Conservation (phyloP, 2,329 filamentous ascomycete genomes). For the Talaromyces piceae region DNA sequence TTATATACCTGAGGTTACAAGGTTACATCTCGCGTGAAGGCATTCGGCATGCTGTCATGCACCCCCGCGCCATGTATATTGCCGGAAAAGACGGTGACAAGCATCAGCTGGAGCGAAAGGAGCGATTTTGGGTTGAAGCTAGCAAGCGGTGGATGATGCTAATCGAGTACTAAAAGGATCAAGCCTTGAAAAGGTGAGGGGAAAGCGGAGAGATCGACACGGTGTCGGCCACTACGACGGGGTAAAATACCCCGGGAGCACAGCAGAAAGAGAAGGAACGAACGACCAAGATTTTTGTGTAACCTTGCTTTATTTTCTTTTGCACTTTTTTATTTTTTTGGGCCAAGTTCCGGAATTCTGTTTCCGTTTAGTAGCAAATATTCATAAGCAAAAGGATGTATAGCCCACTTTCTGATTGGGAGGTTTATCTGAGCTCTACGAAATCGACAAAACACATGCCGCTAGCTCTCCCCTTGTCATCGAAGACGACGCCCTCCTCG, state of each 20-base stretch:
- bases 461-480: conserved; percentile 33
- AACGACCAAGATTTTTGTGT: no score
- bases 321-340: no score
- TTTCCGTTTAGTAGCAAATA: no score
- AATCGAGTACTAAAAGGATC: neutral
- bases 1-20: neutral
- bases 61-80: neutral
- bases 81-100: neutral
- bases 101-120: neutral
- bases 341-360: no score
- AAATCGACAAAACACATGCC: conserved; percentile 29
- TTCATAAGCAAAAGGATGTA: no score
- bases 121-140: neutral
- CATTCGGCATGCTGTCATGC: no score
- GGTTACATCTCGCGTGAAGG: neutral
- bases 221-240: neutral
- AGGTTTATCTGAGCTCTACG: conserved; percentile 15
- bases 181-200: neutral
- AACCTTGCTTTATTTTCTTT: no score
- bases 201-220: neutral
- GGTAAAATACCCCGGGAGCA: neutral
- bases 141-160: neutral
- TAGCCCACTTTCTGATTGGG: no score
- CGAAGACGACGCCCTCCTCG: conserved; percentile 40
- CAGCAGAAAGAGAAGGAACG: neutral